These are phyloP conservation scores for Zea mays DNA, from an alignment of 176 grass and related monocot genomes.

Conservation along the genomic window DNA sequence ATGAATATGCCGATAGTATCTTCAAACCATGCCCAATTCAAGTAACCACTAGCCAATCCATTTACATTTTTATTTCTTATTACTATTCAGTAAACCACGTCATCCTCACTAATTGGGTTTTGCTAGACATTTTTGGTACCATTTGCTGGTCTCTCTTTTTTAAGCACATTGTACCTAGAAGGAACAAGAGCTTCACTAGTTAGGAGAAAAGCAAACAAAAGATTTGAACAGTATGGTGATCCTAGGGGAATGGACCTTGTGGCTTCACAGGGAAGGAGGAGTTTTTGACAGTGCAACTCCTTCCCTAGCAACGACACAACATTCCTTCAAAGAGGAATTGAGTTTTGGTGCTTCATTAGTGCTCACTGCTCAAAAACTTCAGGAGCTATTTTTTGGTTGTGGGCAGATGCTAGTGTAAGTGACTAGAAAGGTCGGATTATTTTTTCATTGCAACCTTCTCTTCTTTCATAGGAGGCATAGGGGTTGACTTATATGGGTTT, in stretches of 20 bases:
- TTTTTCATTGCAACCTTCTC: background rate
- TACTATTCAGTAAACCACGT: conserved; percentile 9
- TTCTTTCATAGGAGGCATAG: background rate
- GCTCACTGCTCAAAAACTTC: background rate
- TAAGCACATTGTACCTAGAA: background rate
- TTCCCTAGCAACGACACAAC: background rate
- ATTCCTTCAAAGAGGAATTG: background rate
- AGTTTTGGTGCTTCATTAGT: background rate
- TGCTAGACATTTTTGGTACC: background rate
- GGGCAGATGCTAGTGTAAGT: background rate
- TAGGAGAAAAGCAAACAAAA: background rate
- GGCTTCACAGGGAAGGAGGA: background rate
- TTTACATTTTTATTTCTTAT: background rate
- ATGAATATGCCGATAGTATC: conserved; percentile 4
- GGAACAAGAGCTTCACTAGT: background rate
- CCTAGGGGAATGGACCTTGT: background rate
- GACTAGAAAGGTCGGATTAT: background rate
- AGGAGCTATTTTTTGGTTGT: background rate
- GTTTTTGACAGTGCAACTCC: background rate
- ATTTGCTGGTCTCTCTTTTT: background rate
- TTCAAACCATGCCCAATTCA: conserved; percentile 21
- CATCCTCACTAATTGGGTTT: background rate
- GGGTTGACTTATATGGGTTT: background rate
- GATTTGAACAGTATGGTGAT: background rate
- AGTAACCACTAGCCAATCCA: background rate